A percentile compares a stretch with the other conserved stretches of the same genome.
These are phyloP conservation scores for Scutellaria barbata DNA, from an alignment of 257 asterid genomes.

Conservation along the genomic window DNA sequence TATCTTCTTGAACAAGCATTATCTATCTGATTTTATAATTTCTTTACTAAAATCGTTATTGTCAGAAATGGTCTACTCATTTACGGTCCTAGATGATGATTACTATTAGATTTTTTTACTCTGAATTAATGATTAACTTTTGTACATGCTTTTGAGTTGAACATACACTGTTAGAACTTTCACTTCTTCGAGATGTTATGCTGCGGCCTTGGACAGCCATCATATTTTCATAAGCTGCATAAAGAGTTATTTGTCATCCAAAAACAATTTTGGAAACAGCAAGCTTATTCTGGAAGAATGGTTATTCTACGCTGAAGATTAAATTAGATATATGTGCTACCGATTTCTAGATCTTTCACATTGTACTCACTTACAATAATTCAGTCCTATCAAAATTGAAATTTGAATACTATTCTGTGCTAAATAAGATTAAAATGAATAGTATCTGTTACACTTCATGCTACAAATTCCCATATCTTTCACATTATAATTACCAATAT, in stretches of 20 bases:
- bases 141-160: conserved; percentile 11
- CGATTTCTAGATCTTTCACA: neutral
- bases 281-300: no score
- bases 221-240: neutral
- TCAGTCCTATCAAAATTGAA: neutral
- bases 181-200: neutral
- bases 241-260: neutral
- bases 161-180: neutral
- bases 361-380: conserved; percentile 1
- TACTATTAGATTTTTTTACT: neutral
- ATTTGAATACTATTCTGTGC: neutral
- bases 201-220: neutral
- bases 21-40: neutral
- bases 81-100: neutral
- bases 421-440: neutral
- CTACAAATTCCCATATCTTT: neutral
- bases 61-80: neutral
- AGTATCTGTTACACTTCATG: neutral
- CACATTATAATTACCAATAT: conserved; percentile 2
- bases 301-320: no score
- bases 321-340: conserved; percentile 1
- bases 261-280: no score
- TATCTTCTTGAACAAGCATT: neutral
- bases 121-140: conserved; percentile 9
- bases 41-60: neutral